phyloP scores from a whole-genome alignment of 805 yeast species.

The Nakazawaea pomicola region DNA sequence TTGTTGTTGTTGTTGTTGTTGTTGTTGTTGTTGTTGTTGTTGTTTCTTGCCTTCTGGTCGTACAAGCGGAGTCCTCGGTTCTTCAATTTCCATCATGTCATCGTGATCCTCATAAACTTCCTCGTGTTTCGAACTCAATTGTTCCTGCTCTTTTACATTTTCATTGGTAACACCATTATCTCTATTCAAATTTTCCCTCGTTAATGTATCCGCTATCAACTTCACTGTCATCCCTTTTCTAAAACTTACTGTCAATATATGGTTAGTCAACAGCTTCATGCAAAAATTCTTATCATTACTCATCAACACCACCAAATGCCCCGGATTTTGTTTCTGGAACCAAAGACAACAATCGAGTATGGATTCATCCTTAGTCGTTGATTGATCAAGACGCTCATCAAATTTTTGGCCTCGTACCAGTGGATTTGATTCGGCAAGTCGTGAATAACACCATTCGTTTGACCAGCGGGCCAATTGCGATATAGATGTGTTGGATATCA shows the following conservation, averaged over 20 bases:
- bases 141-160: neutral
- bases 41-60: too few relatives aligned
- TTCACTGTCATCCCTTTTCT: constrained; percentile 39
- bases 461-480: constrained; percentile 65
- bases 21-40: too few relatives aligned
- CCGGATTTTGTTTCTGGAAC: constrained; percentile 35
- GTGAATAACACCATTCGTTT: constrained; percentile 68
- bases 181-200: constrained; percentile 24
- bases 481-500: constrained; percentile 30
- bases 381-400: constrained; percentile 44
- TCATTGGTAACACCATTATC: constrained; percentile 2
- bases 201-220: constrained; percentile 35
- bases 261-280: constrained; percentile 66
- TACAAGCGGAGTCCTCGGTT: too few relatives aligned
- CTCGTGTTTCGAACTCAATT: too few relatives aligned
- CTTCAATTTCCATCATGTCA: too few relatives aligned
- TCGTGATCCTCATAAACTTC: neutral
- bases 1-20: neutral
- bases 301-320: constrained; percentile 49
- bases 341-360: constrained; percentile 81
- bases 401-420: constrained; percentile 62
- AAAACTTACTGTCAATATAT: constrained; percentile 56
- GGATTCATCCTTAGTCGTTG: constrained; percentile 64
- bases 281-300: constrained; percentile 87
- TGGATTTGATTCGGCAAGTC: constrained; percentile 46